phyloP scores from a whole-genome alignment of 2,329 filamentous ascomycete genomes.

The Xylariaceae sp. region DNA sequence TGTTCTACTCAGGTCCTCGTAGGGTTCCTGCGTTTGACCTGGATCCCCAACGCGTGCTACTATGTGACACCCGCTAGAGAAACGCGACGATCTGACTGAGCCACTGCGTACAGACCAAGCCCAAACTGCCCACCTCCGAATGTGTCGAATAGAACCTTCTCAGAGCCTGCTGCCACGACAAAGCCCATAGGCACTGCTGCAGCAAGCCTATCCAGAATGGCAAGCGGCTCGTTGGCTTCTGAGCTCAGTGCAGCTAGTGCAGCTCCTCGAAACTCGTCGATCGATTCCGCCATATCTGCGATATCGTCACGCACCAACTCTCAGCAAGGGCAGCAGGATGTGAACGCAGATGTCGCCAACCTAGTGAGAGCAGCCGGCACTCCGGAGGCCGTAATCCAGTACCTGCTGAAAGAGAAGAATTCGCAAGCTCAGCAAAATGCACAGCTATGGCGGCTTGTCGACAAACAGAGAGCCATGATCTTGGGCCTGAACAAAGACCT shows the following conservation, averaged over 20 bases:
- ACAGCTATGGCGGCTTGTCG: slow-evolving; percentile 91
- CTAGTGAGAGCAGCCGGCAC: slow-evolving; percentile 83
- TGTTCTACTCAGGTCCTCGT: background rate
- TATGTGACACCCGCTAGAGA: too few relatives aligned
- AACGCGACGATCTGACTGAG: slow-evolving; percentile 3
- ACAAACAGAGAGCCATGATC: slow-evolving; percentile 94
- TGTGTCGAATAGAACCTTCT: slow-evolving; percentile 41
- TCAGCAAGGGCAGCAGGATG: slow-evolving; percentile 56
- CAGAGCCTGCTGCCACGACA: slow-evolving; percentile 37
- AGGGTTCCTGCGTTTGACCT: too few relatives aligned
- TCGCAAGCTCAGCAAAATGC: slow-evolving; percentile 83
- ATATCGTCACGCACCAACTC: slow-evolving; percentile 59
- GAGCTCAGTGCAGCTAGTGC: slow-evolving; percentile 36
- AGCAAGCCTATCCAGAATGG: slow-evolving; percentile 40
- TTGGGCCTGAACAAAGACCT: slow-evolving; percentile 91
- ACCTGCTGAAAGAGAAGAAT: slow-evolving; percentile 87
- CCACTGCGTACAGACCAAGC: slow-evolving; percentile 21
- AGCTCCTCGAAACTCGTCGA: slow-evolving; percentile 72
- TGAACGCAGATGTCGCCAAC: slow-evolving; percentile 68
- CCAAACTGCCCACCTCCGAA: slow-evolving; percentile 36
- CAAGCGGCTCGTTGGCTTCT: slow-evolving; percentile 38
- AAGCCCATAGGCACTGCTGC: slow-evolving; percentile 39
- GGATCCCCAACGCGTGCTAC: too few relatives aligned
- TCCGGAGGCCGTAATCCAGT: slow-evolving; percentile 81
- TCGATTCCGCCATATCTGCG: slow-evolving; percentile 87